A percentile compares a stretch with the other conserved stretches of the same genome.
Conservation (phyloP, 495 filamentous ascomycete genomes). For the Clavariopsis aquatica region DNA sequence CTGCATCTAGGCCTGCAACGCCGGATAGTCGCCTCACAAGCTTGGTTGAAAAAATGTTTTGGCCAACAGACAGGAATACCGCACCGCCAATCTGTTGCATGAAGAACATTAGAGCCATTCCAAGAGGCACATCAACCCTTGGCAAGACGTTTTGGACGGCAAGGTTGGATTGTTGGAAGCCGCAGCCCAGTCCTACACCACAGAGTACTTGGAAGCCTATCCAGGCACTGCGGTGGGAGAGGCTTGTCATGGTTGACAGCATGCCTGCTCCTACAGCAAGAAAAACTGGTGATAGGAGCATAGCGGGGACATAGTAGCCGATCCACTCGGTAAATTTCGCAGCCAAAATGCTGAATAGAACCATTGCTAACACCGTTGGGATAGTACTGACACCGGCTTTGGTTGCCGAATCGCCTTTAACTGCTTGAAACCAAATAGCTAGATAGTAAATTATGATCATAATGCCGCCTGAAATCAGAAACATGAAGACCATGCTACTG, state of each 20-base stretch:
- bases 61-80: constrained; percentile 36
- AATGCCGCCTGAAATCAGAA: constrained; percentile 63
- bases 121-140: constrained; percentile 15
- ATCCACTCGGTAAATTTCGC: constrained; percentile 60
- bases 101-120: constrained; percentile 38
- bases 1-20: constrained; percentile 2
- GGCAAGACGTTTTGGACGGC: constrained; percentile 8
- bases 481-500: constrained; percentile 54
- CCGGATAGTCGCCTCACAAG: constrained; percentile 17
- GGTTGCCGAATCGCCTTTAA: constrained; percentile 8
- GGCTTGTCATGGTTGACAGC: constrained; percentile 61
- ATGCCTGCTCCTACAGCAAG: constrained; percentile 69
- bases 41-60: constrained; percentile 38
- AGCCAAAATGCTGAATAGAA: constrained; percentile 49
- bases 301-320: constrained; percentile 78
- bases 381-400: constrained; percentile 23
- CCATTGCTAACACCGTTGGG: constrained; percentile 25
- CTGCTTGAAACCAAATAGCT: constrained; percentile 32
- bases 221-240: constrained; percentile 60
- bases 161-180: constrained; percentile 6
- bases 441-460: constrained; percentile 48
- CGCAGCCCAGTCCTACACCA: constrained; percentile 64
- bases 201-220: constrained; percentile 75
- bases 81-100: constrained; percentile 37
- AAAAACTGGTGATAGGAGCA: constrained; percentile 62